Conservation (phyloP, 495 filamentous ascomycete species). For the Cudoniella acicularis region DNA sequence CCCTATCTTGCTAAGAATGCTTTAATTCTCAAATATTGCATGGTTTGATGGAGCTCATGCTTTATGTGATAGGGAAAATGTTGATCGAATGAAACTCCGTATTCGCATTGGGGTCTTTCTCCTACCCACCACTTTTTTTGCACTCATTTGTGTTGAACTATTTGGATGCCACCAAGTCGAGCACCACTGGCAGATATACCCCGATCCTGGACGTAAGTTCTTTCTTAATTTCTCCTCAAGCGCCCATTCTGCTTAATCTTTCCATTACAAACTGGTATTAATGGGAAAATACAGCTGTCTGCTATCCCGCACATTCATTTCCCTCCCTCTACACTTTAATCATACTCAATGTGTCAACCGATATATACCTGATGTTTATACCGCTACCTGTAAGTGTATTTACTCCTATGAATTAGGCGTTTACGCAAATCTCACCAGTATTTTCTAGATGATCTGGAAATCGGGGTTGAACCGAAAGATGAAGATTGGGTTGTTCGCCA, state of each 20-base stretch:
- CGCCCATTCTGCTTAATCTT: no score
- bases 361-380: slow-evolving; percentile 47
- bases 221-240: not conserved
- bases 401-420: no score
- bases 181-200: slow-evolving; percentile 51
- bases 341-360: slow-evolving; percentile 42
- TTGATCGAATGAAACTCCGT: slow-evolving; percentile 39
- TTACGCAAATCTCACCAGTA: no score
- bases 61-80: slow-evolving; percentile 17
- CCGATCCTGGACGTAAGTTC: slow-evolving; percentile 45
- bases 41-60: no score
- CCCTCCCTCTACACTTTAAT: slow-evolving; percentile 44
- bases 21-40: no score
- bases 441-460: not conserved
- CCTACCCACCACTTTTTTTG: slow-evolving; percentile 42
- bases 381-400: slow-evolving; percentile 37
- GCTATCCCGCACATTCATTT: slow-evolving; percentile 44
- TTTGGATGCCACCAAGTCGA: slow-evolving; percentile 42
- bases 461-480: not conserved
- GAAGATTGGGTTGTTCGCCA: slow-evolving; percentile 49
- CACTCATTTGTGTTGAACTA: slow-evolving; percentile 40
- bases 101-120: slow-evolving; percentile 39
- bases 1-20: not conserved
- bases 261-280: no score
- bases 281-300: no score